Evolutionary conservation across 352 stramenopile genomes (phyloP).

Genomic region (Phytophthora foliorum): DNA sequence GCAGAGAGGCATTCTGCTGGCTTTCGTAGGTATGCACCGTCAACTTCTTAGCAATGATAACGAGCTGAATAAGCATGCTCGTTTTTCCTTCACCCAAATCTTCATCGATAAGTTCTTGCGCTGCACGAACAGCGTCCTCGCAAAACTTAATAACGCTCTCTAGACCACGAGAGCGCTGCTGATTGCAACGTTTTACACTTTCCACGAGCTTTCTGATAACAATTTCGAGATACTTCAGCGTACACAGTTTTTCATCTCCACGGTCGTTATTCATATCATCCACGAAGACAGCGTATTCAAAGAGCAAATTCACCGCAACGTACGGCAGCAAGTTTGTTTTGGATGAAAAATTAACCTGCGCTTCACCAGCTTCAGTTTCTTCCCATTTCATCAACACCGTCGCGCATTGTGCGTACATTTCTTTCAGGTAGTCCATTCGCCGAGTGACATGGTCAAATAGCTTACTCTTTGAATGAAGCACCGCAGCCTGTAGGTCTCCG

Average conservation of each 20-base stretch:
- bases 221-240: slow-evolving; percentile 18
- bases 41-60: slow-evolving; percentile 23
- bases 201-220: slow-evolving; percentile 28
- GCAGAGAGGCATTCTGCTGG: slow-evolving; percentile 19
- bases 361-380: slow-evolving; percentile 8
- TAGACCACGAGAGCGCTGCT: slow-evolving; percentile 6
- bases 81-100: slow-evolving; percentile 3
- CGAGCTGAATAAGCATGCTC: slow-evolving; percentile 37
- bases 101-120: slow-evolving; percentile 16
- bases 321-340: slow-evolving; percentile 47
- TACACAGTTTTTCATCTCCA: slow-evolving; percentile 11
- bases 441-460: slow-evolving; percentile 35
- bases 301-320: slow-evolving; percentile 55
- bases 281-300: slow-evolving; percentile 48
- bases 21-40: slow-evolving; percentile 27
- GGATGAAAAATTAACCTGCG: slow-evolving; percentile 47
- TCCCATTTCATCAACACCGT: slow-evolving; percentile 44
- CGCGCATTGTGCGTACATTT: slow-evolving; percentile 27
- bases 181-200: slow-evolving; percentile 3
- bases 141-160: slow-evolving; percentile 27
- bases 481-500: slow-evolving; percentile 37
- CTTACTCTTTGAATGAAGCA: slow-evolving; percentile 66
- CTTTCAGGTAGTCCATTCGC: slow-evolving; percentile 38
- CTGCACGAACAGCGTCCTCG: slow-evolving; percentile 30
- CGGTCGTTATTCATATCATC: slow-evolving; percentile 31